phyloP scores from a whole-genome alignment of 1,139 yeast genomes.

The Zygotorulaspora mrakii region DNA sequence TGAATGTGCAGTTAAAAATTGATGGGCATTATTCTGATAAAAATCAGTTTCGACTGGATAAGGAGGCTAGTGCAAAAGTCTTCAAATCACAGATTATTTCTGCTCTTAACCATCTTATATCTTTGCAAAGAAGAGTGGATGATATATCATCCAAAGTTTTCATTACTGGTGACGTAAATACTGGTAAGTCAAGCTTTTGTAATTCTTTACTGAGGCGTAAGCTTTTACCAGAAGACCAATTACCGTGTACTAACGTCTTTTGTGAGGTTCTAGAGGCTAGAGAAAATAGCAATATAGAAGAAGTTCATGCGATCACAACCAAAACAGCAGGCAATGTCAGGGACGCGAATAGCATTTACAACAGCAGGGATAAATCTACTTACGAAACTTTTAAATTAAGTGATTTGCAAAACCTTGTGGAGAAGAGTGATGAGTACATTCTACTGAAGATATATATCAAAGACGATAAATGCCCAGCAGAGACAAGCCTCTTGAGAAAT shows the following conservation, averaged over 20 bases:
- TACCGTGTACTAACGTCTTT: conserved; percentile 95
- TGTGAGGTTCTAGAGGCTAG: conserved; percentile 89
- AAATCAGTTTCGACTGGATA: conserved; percentile 26
- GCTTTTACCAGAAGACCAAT: conserved; percentile 91
- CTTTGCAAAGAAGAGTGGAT: conserved; percentile 77
- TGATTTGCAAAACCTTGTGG: conserved; percentile 66
- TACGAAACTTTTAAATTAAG: conserved; percentile 53
- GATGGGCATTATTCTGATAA: conserved; percentile 26
- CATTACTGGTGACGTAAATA: conserved; percentile 94
- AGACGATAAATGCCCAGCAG: conserved; percentile 62
- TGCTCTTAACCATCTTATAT: conserved; percentile 63
- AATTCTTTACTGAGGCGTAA: conserved; percentile 79
- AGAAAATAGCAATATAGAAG: conserved; percentile 72
- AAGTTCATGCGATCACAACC: conserved; percentile 87
- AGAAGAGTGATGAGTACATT: conserved; percentile 66
- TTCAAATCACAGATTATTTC: conserved; percentile 28
- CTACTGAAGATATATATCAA: conserved; percentile 76
- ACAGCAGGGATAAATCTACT: conserved; percentile 59
- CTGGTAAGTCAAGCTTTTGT: conserved; percentile 95
- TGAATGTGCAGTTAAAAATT: conserved; percentile 31
- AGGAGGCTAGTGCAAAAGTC: conserved; percentile 29
- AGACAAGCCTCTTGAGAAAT: conserved; percentile 72
- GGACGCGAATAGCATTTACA: conserved; percentile 41
- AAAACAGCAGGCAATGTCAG: conserved; percentile 40
- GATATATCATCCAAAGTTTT: conserved; percentile 92